These are phyloP conservation scores for Pseudopithomyces maydicus DNA, from an alignment of 2,329 filamentous ascomycete genomes.

Conservation along the genomic window DNA sequence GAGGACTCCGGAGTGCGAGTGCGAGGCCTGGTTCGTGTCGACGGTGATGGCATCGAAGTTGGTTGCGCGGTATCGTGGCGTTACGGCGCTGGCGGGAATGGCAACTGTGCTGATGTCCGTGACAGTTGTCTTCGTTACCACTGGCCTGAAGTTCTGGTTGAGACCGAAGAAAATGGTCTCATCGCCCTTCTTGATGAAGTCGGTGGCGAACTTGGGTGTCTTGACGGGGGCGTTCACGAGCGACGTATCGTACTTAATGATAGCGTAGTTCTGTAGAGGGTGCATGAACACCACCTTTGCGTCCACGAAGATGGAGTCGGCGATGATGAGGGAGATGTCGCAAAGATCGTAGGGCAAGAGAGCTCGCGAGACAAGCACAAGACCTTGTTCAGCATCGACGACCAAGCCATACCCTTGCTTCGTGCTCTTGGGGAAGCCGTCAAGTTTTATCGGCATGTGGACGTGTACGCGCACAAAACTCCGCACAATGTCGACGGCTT, in stretches of 20 bases:
- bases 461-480: conserved; percentile 95
- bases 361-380: conserved; percentile 91
- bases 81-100: conserved; percentile 90
- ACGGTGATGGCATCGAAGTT: conserved; percentile 98
- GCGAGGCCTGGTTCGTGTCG: conserved; percentile 86
- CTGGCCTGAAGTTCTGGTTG: conserved; percentile 92
- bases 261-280: conserved; percentile 93
- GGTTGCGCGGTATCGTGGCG: conserved; percentile 90
- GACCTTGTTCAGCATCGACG: conserved; percentile 94
- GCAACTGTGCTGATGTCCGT: conserved; percentile 97
- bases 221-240: conserved; percentile 94
- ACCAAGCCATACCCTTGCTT: conserved; percentile 96
- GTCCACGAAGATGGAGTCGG: conserved; percentile 92
- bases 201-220: conserved; percentile 80
- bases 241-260: conserved; percentile 91
- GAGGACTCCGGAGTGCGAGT: conserved; percentile 93
- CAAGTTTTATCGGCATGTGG: conserved; percentile 92
- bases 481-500: conserved; percentile 89
- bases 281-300: conserved; percentile 96
- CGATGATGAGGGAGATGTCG: conserved; percentile 94
- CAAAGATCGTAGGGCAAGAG: conserved; percentile 96
- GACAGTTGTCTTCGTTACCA: conserved; percentile 90
- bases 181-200: conserved; percentile 87
- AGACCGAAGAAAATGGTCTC: conserved; percentile 98
- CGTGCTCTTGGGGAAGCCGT: conserved; percentile 94